phyloP scores from a whole-genome alignment of 2,329 filamentous ascomycete species.

The Dothideomycetes sp. region DNA sequence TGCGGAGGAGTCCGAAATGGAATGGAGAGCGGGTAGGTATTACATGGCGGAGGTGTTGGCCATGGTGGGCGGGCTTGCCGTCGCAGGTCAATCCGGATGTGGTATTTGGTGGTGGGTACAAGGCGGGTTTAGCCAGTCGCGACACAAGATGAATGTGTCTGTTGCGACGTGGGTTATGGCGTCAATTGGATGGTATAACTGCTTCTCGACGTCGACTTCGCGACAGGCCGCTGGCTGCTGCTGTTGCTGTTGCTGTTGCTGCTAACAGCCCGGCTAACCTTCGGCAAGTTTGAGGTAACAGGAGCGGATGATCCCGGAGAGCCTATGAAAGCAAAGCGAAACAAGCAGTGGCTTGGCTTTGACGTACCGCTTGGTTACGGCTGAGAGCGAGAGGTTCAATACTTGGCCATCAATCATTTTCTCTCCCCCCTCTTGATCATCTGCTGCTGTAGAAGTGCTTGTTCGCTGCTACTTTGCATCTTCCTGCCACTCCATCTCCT shows the following conservation, averaged over 20 bases:
- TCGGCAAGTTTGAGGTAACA: no score
- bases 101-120: no score
- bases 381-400: slow-evolving; percentile 3
- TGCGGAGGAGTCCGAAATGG: not conserved
- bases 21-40: slow-evolving; percentile 7
- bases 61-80: slow-evolving; percentile 11
- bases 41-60: slow-evolving; percentile 15
- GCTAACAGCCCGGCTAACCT: not conserved
- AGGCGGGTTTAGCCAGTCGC: not conserved
- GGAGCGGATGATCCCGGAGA: not conserved
- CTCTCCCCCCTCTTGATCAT: slow-evolving; percentile 5
- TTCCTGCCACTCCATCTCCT: not conserved
- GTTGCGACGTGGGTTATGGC: slow-evolving; percentile 8
- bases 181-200: no score
- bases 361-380: slow-evolving; percentile 12
- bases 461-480: slow-evolving; percentile 4
- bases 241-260: slow-evolving; percentile 8
- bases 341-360: not conserved
- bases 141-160: not conserved
- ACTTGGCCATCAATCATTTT: slow-evolving; percentile 4
- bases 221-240: not conserved
- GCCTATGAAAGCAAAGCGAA: no score
- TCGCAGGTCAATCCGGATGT: no score
- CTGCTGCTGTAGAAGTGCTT: slow-evolving; percentile 1
- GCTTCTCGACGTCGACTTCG: not conserved